Percentiles rank a stretch among this genome's conserved stretches.
Conservation (phyloP, 768 basidiomycete species). For the Paxillus ammoniavirescens region DNA sequence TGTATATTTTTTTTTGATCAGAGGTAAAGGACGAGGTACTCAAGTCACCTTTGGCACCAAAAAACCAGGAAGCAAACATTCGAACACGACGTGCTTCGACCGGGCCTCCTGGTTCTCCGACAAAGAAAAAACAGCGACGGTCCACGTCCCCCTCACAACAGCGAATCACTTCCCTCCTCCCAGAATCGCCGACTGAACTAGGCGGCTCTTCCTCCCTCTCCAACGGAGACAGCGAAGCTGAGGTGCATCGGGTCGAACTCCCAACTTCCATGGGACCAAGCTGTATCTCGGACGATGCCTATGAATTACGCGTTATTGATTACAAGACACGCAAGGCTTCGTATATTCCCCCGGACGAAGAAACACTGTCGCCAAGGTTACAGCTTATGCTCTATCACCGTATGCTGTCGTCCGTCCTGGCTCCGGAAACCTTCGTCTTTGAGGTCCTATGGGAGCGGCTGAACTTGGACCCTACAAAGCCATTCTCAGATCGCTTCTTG, state of each 20-base stretch:
- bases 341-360: conserved; percentile 54
- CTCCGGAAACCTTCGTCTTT: conserved; percentile 49
- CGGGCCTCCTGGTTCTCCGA: conserved; percentile 21
- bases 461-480: conserved; percentile 38
- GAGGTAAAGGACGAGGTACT: conserved; percentile 52
- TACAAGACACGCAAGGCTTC: conserved; percentile 63
- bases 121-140: conserved; percentile 27
- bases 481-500: conserved; percentile 54
- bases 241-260: background rate
- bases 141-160: conserved; percentile 18
- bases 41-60: conserved; percentile 10
- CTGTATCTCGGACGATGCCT: background rate
- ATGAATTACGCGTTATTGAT: conserved; percentile 52
- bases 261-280: background rate
- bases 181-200: background rate
- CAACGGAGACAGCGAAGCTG: background rate
- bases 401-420: conserved; percentile 54
- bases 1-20: background rate
- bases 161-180: background rate
- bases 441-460: conserved; percentile 48
- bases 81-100: conserved; percentile 14
- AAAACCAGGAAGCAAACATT: background rate
- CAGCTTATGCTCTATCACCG: conserved; percentile 80
- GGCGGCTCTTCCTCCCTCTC: background rate
- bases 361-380: conserved; percentile 56